Base-by-base conservation (phyloP, 2,329 filamentous ascomycete species). In the Ceratocystiopsis brevicomis region DNA sequence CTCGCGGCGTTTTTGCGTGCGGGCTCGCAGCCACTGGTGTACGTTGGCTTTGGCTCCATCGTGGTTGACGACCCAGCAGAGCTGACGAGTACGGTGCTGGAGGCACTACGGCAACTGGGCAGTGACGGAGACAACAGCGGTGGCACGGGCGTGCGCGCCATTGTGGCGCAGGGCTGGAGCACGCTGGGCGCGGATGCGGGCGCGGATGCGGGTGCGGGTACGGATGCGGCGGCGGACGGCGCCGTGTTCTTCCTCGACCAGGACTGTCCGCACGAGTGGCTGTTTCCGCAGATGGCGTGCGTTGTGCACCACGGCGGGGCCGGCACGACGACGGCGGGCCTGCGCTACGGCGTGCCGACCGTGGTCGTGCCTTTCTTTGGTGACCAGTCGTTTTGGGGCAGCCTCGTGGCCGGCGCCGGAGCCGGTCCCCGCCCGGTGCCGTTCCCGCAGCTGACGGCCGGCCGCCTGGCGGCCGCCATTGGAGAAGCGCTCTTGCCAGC, bases 291-390 rank as follows among this genome's bases (percentile, higher is more conserved):
- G 35, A 84, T 92, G 1, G 80, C 81, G 1, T 78, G 76, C 38
- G 85, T 93, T 1, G 80, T 90, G 6, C 86, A 93, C 54, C 85
- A 93, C 49, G 86, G 85, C 18, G 85, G 86, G 45, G 85, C 85
- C 10, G 85, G 85, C 16, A 94, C 85, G 3, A 92, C 84, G 1
- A 84, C 85, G 1, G 82, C 84, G 1, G 85, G 85, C n/a, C 82
- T 93, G 47, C 73, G 79, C 16, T 73, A 77, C 1, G 85, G 84
- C 19, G 77, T 77, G 43, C 85, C 85, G 2, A 93, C 85, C 0
- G 72, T 90, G 2, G 70, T 93, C 3, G 76, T 93, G 0, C 85
- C 85, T 0, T 93, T 93, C 62, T 93, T 87, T 54, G 82, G 82
- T 2, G 82, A 88, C 52, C 82, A 88, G 56, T 78, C 78, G 0